Evolutionary conservation across 1,284 basidiomycete genomes (phyloP), one percentile per base, ranked within the genome.

Genomic region (Puccinia hordei): DNA sequence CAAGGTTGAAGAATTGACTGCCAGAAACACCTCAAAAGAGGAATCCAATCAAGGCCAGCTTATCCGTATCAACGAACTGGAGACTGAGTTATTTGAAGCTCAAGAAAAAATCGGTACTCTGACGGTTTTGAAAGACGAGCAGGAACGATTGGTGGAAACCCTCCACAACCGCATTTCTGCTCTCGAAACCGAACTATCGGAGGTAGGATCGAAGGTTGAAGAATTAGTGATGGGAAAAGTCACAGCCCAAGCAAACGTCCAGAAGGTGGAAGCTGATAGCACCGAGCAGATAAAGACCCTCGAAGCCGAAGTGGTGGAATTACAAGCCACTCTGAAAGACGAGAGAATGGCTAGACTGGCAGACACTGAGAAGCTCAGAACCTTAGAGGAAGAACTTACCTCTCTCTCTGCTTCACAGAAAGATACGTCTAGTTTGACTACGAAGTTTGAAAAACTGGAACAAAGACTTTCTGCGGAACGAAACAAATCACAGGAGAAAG

Each of bases 401-500:
- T 59, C 53, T 33, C 72, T 73, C 35, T 59, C 49, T 30, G 41
- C 33, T 30, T 24, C 59, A 27, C 53, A 73, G 44, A 33, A 27
- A 33, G 73, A 68, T 55, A 69, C 65, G 49, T 38, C 75, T 65
- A 44, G 12, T 12, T 44, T 68, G 27, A 53, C 44, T 13, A 30
- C 75, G 12, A 69, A 68, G 33, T 35, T 77, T n/a, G 68, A 61
- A 22, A 61, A 38, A n/a, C 4, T 80, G 2, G 77, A 80, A 24
- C 66, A 73, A 35, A 63, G 68, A 41, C 41, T 61, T 49, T 46
- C 59, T 12, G 41, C 24, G 35, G 77, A 80, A 38, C 66, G 68
- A 27, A 73, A 35, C 27, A 80, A 80, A 63, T 59, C 46, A 24
- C 66, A 72, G 22, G 68, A 80, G 41, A 80, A 71, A 46, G 66